Evolutionary conservation across 176 grass and related monocot species (phyloP), one percentile per base, ranked within the genome.

Genomic region (Carex kokanica): DNA sequence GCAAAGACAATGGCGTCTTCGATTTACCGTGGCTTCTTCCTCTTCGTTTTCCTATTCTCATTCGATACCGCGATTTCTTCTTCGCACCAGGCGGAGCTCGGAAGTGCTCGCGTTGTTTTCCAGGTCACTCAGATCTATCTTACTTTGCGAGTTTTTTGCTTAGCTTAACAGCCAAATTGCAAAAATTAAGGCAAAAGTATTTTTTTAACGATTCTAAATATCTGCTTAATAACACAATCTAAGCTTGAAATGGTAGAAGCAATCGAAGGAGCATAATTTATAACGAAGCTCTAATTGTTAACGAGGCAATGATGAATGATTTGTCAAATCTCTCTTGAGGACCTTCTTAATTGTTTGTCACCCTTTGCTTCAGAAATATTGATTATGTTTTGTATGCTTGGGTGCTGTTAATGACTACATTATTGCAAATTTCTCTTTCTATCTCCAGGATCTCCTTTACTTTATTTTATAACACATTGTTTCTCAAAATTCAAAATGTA

Each of bases 21-120:
- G 53, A 74, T 60, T 53, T 16, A 18, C 66, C 23, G 66, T 77
- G 18, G 59, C 88, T 67, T 75, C 67, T 25, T 89, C 74, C 57
- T 88, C 83, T 47, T 79, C 78, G 54, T 85, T 15, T 55, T 67
- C 25, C 72, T 58, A 20, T 54, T 71, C 78, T 79, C 61, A 36
- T 47, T 78, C 11, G 57, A 79, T 58, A 64, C 75, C 27, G 62
- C 85, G 23, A 47, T 88, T 55, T 88, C 88, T 41, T 89, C 87
- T 86, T 91, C 82, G 16, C 84, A 82, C 21, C 74, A 93, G 51
- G 84, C 89, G 0, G 90, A 94, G 75, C 89, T 98, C 67, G 92
- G 95, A 78, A 93, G 92, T 41, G 84, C 89, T 52, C 92, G 95
- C 59, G 91, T 98, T 79, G 92, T 98, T 83, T 98, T 98, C 87